Evolutionary conservation across 306 rosid genomes (phyloP).

Genomic region (Quercus bicolor): DNA sequence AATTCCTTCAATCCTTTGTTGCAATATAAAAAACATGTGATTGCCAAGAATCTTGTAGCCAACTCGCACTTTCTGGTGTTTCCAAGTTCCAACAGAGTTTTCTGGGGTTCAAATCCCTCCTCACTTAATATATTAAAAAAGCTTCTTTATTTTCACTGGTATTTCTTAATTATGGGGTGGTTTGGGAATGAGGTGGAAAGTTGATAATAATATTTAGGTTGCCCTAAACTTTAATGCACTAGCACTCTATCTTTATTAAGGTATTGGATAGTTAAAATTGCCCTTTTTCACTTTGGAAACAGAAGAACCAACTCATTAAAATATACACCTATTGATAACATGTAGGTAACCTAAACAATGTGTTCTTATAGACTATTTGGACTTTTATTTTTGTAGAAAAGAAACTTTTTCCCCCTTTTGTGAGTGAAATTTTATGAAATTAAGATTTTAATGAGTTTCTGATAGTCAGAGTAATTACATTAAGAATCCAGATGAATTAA

Average conservation of each 20-base stretch:
- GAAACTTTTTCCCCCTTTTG: background rate
- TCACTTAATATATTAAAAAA: too few species aligned
- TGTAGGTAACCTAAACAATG: background rate
- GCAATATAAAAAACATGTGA: too few species aligned
- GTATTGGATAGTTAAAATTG: background rate
- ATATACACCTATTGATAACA: background rate
- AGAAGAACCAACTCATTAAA: background rate
- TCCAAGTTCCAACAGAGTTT: too few species aligned
- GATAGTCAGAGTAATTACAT: conserved; percentile 26
- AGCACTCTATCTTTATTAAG: background rate
- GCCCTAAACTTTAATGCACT: background rate
- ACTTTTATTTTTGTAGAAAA: background rate
- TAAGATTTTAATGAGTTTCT: conserved; percentile 3
- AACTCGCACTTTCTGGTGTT: too few species aligned
- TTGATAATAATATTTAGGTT: background rate
- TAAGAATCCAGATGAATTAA: conserved; percentile 49
- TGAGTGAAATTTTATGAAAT: background rate
- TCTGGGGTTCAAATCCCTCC: too few species aligned
- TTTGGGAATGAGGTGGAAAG: background rate
- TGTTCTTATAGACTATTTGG: background rate
- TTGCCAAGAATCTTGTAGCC: too few species aligned
- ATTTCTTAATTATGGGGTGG: background rate
- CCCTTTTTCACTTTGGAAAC: background rate
- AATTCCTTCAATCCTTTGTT: too few species aligned
- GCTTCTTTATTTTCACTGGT: background rate